Evolutionary conservation across 1,284 basidiomycete genomes (phyloP), one percentile per base, ranked within the genome.

Genomic region (Ustilago cynodontis): DNA sequence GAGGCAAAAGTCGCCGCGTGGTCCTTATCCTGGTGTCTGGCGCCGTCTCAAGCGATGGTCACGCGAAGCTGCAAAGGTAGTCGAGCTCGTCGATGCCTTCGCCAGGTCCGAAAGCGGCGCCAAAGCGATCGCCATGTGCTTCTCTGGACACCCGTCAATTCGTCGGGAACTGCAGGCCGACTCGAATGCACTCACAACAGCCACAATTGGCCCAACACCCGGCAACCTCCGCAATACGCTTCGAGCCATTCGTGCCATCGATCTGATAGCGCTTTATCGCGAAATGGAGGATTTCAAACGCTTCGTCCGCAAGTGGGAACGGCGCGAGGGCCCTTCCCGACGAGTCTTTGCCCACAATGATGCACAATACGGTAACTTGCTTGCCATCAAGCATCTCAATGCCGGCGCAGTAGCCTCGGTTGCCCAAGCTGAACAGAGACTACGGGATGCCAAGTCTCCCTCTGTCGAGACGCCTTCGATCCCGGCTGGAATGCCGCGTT

Each of bases 281-380:
- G 72, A 85, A 35, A 58, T 85, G 18, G 79, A 79, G 24, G 74
- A 77, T 9, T 85, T 75, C 77, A 85, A 85, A 64, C 63, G 59
- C 26, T 79, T 69, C 26, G 77, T 83, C 20, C 71, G 84, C 5
- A 51, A 39, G 28, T 83, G 82, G 80, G 84, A 85, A 62, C 60
- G 74, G 2, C 47, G 49, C 8, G 75, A 83, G 28, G 84, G 84
- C 13, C 77, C 76, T 18, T 78, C 73, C 18, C 74, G 73, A 8
- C 78, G 84, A 31, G 84, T 85, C 10, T 82, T 85, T 58, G 71
- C 79, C 1, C 84, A 85, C 71, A 83, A 83, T 39, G 84, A 85
- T 37, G 79, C 83, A 1, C 84, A 85, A 63, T 79, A 80, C 53
- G 82, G 84, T 22, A 85, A 85, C 49, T 26, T 85, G 58, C 78